Conservation (phyloP, 768 basidiomycete genomes). For the Filobasidium floriforme region DNA sequence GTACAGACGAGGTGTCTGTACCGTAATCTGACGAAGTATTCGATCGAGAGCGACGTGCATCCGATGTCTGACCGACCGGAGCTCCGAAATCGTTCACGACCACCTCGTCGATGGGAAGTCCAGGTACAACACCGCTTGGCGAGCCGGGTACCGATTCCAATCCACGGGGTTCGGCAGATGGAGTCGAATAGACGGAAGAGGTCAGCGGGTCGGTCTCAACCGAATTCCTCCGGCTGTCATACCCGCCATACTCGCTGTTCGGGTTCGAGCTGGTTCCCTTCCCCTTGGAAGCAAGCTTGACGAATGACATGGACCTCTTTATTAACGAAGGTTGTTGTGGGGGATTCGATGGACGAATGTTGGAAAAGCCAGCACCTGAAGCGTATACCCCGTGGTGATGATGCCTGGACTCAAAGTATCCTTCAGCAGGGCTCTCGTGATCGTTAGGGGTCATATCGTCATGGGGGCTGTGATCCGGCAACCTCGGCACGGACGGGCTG, state of each 20-base stretch:
- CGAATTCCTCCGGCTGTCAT: constrained; percentile 16
- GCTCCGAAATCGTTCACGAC: background rate
- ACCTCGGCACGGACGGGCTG: background rate
- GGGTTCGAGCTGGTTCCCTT: background rate
- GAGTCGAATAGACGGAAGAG: constrained; percentile 9
- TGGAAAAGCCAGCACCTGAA: constrained; percentile 12
- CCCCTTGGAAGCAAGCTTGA: background rate
- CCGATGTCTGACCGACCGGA: background rate
- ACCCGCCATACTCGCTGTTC: constrained; percentile 6
- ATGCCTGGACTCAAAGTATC: background rate
- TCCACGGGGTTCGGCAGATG: background rate
- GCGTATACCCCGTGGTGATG: constrained; percentile 2
- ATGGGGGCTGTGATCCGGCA: background rate
- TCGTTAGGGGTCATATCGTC: background rate
- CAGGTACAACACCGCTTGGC: constrained; percentile 3
- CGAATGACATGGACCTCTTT: constrained; percentile 12
- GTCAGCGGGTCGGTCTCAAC: constrained; percentile 4
- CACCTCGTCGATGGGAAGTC: background rate
- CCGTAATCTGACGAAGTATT: background rate
- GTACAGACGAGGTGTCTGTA: background rate
- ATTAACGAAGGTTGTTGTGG: background rate
- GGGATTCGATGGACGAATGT: background rate
- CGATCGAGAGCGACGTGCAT: background rate
- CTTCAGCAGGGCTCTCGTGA: background rate
- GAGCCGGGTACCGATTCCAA: constrained; percentile 20